Evolutionary conservation across 441 rosid species (phyloP), one percentile per base, ranked within the genome.

Genomic region (Bocquillonia castaneifolia): DNA sequence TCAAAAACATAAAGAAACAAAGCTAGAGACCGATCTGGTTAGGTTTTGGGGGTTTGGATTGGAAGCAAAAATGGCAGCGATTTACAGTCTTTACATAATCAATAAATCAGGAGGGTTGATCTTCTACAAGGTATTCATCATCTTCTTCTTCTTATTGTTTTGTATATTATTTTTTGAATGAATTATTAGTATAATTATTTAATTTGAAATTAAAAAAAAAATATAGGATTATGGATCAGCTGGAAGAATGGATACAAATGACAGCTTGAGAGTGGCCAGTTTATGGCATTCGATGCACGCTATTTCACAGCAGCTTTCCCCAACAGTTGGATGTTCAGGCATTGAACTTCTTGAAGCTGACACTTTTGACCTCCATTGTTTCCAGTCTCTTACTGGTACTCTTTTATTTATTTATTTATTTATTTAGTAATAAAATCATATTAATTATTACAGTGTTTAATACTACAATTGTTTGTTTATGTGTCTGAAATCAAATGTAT

Each of bases 281-380:
- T 81, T 93, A 68, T 90, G 96, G 98, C 96, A 93, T 75, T 93
- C 96, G 3, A 90, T 93, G 97, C 97, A 90, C 76, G 98, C 98
- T 40, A 93, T 93, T 73, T 93, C 96, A 32, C 98, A 93, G 78
- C 98, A 93, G 81, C 79, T 93, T 59, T 93, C 96, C 25, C 98
- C 97, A 22, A 82, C 78, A 3, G 64, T 84, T 60, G 91, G 92
- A 1, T 93, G 97, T 80, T 72, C 85, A 28, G 97, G 97, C 71
- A 90, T 92, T 39, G 92, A 90, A 70, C 96, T 88, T 44, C 93
- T 88, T 23, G 86, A 88, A 83, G 97, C 93, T 0, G 96, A 93
- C 29, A 86, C 91, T 5, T 93, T 93, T 72, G 96, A 93, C 82
- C 92, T 90, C 69, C 88, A 87, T 72, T 93, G 98, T 61, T 89